Base-by-base conservation (phyloP, 495 filamentous ascomycete genomes). In the Xylaria palmicola region DNA sequence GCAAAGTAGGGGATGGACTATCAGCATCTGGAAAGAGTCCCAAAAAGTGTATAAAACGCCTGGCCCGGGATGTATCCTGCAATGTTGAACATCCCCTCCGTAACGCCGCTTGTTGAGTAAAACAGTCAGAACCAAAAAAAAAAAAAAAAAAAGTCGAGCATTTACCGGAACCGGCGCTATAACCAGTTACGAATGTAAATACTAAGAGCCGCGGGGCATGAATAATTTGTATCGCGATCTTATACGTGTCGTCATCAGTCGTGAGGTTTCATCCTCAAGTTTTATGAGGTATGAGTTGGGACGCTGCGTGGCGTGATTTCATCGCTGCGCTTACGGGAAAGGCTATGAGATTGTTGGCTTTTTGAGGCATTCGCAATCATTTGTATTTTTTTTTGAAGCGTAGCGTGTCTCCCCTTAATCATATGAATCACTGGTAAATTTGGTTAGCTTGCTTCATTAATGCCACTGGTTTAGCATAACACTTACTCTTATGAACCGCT, bases 401-500 rank as follows among this genome's bases (percentile, higher is more conserved):
- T 66, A 15, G 65, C 37, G 20, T 79, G 72, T 51, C 78, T 68
- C 37, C 55, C 50, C 39, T 68, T 75, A 51, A 79, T 73, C 78
- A 81, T 81, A 26, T 74, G 65, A 44, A 81, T 78, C 76, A 81
- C 78, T 81, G 32, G 26, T 20, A 53, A 7, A 17, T 32, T 22
- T 27, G 13, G 64, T 72, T 61, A 71, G 63, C 43, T 48, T 15
- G 17, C 22, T 2, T 24, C 30, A 19, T 56, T 39, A 29, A 7
- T 59, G 20, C 8, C 13, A 43, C 9, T 20, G 5, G 27, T 22
- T 22, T 6, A 53, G 15, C 13, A 44, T 12, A 15, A 39, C 1
- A 62, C 73, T 44, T 67, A 92, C 90, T 76, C 70, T 90, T 92
- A 48, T 87, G 74, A 19, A 93, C 83, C 12, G 85, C 77, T 67